Base-by-base conservation (phyloP, 352 stramenopile species). In the Pythium dissimile region DNA sequence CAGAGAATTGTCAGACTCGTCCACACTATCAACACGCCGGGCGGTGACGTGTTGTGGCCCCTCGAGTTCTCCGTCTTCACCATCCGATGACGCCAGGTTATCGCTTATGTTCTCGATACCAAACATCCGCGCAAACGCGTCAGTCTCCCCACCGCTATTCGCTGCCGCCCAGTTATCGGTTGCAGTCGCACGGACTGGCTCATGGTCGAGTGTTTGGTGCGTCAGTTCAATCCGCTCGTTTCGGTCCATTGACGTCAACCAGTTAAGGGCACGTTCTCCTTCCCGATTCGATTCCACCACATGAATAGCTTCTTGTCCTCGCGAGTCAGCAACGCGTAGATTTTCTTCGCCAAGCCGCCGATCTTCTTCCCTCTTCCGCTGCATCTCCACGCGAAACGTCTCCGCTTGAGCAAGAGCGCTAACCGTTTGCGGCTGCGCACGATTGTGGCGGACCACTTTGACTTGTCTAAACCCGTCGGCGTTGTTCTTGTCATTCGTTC, bases 401-500 rank as follows among this genome's bases (percentile, higher is more conserved):
- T 59, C 66, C 5, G 79, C 77, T 37, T 84, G 71, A 2, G 80
- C 66, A 0, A 72, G 59, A 15, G 72, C 73, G 28, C 63, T 75
- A 21, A 53, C 37, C 8, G 53, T 60, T 7, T 43, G 80, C 12
- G 66, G 56, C 32, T 85, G 67, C 10, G 50, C 57, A 6, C 30
- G 66, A 47, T 88, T 86, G 59, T 88, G 79, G 11, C 70, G 62
- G 56, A 89, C 62, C 12, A 92, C 66, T 30, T 73, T 85, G 30
- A 87, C 72, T 21, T 61, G 60, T 6, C 64, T 48, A 9, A 21
- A 58, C 10, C 35, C 42, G 23, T 30, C 18, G 18, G 32, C 9
- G 11, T 38, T 35, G 1, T 39, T 38, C 2, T 34, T 34, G 20
- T 64, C 16, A 26, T 8, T 24, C 3, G 1, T 26, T 37, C 38